Base-by-base conservation (phyloP, 192 early-diverging fungal genomes). In the Podila epigama region DNA sequence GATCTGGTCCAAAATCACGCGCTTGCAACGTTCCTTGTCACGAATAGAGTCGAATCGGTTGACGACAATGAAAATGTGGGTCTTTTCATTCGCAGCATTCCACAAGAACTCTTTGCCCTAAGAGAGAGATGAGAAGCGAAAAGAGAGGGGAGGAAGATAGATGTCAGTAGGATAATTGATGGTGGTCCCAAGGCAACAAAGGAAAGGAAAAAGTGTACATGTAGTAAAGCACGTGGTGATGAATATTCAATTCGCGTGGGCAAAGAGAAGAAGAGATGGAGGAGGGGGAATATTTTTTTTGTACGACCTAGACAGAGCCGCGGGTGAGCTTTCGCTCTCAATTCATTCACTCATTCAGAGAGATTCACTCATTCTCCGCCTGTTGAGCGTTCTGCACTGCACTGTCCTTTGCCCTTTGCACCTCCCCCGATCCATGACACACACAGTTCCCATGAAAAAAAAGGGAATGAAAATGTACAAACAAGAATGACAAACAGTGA, bases 41-140 rank as follows among this genome's bases (percentile, higher is more conserved):
- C 91, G 88, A 81, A 99, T 99, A 20, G 90, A 88, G 79, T 99
- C 97, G 70, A 98, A 99, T 63, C 92, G 86, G 81, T 99, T 99
- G 68, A 99, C 95, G 25, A 99, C 96, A 63, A 99, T 97, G 66
- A 99, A 99, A 28, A 99, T 94, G 81, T 95, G 95, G 10, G 96
- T 95, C 84, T 99, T 99, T 86, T 99, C 97, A 81, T 98, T 97
- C 48, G 95, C 95, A 8, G 97, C 97, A 67, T 90, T 97, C 66
- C 90, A 88, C 79, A 99, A 85, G 81, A 99, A 99, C 85, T 99
- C 94, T 61, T 95, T 92, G 28, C 95, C 97, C 93, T 94, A 73
- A 7, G 42, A 53, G 25, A 40, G 33, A 56, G 59, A 79, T 50
- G 41, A 60, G 32, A n/a, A 37, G 51, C 20, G 34, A 52, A 66